Evolutionary conservation across 148 eudicot species (phyloP).

Genomic region (Vaccinium myrtillus): DNA sequence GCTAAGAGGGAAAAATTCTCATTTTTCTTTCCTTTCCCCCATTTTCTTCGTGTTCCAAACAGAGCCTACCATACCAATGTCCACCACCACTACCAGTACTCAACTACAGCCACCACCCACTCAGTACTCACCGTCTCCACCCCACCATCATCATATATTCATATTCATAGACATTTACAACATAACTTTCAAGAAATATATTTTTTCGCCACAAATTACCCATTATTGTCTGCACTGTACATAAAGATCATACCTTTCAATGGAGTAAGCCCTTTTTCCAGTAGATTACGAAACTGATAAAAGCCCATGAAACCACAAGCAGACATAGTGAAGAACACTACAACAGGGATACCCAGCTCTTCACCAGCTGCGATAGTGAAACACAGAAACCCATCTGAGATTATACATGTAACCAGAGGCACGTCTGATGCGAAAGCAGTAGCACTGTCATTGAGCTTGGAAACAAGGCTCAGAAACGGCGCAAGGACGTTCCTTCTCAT

Average conservation of each 20-base stretch:
- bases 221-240: not conserved
- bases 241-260: constrained; percentile 7
- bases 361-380: constrained; percentile 16
- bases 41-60: too few relatives aligned
- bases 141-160: not conserved
- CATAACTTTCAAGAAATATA: not conserved
- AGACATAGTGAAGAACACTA: constrained; percentile 19
- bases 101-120: not conserved
- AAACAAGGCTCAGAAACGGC: constrained; percentile 3
- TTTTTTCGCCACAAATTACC: not conserved
- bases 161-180: not conserved
- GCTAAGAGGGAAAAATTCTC: too few relatives aligned
- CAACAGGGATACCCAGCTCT: constrained; percentile 24
- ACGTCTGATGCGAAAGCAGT: not conserved
- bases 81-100: not conserved
- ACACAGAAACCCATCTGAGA: constrained; percentile 24
- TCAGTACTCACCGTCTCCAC: not conserved
- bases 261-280: not conserved
- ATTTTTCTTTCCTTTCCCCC: too few relatives aligned
- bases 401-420: constrained; percentile 26
- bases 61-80: not conserved
- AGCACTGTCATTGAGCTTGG: constrained; percentile 13
- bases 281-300: constrained; percentile 17
- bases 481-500: not conserved
- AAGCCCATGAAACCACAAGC: constrained; percentile 31